Base-by-base conservation (phyloP, 2,329 filamentous ascomycete genomes). In the Blastomyces emzantsi region DNA sequence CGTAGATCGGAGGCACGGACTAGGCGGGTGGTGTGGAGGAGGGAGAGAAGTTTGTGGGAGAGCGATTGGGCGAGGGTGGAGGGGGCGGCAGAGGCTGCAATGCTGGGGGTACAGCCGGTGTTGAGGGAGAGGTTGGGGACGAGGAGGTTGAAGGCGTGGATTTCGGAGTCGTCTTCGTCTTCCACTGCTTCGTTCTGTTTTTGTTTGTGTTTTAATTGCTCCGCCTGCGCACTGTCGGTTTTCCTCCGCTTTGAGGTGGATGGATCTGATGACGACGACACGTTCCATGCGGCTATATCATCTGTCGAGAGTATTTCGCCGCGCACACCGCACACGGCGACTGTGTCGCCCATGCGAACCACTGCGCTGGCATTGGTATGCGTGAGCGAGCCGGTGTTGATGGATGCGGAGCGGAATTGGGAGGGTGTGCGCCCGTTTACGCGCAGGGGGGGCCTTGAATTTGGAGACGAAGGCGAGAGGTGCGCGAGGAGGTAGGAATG, bases 71-170 rank as follows among this genome's bases (percentile, higher is more conserved):
- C 92, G 43, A 92, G 81, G 0, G 87, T 83, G 6, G 85, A 87
- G 0, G 91, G 94, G 28, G 94, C 88, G 11, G 88, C 88, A 56
- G 92, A 92, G 0, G 94, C 92, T 22, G 96, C 81, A 69, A 93
- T 91, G 28, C 88, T 84, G 2, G 93, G 92, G 7, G 92, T 90
- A 72, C 90, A 95, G 45, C 94, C 94, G 0, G 94, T 99, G 43
- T 88, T 89, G 41, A 99, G 80, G 73, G 97, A 94, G 63, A 99
- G 85, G 73, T 99, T 99, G 1, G 94, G 93, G 1, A 99, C 92
- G 2, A 99, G 79, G 17, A 99, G 79, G 70, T 90, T 87, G 72
- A 80, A 73, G 60, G 76, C 73, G 65, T 75, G 71, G 25, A 86
- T 75, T 6, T 77, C 73, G 33, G 79, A 77, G 30, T 84, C 71